A percentile compares a stretch with the other conserved stretches of the same genome.
These are phyloP conservation scores for Cucurbitaria berberidis DNA, from an alignment of 2,329 filamentous ascomycete species.

Conservation along the genomic window DNA sequence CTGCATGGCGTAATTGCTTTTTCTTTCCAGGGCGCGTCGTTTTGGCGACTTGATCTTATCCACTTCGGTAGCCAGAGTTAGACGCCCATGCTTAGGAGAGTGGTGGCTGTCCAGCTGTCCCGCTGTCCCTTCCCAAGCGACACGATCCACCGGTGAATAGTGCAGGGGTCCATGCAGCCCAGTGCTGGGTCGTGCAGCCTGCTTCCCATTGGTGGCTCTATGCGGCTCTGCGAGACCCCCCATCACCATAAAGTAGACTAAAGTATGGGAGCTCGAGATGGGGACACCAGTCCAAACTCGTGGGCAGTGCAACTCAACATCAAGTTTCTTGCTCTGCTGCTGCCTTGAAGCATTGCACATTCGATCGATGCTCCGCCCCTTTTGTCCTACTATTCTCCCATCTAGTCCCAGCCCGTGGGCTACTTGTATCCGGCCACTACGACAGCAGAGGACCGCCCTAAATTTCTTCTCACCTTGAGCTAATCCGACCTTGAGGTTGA, in stretches of 20 bases:
- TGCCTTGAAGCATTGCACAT: constrained; percentile 28
- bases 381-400: constrained; percentile 22
- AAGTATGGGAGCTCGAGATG: constrained; percentile 26
- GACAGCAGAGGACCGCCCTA: constrained; percentile 2
- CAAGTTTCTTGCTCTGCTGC: constrained; percentile 24
- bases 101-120: constrained; percentile 40
- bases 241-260: constrained; percentile 41
- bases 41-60: constrained; percentile 29
- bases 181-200: constrained; percentile 9
- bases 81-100: constrained; percentile 30
- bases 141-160: constrained; percentile 39
- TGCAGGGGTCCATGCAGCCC: constrained; percentile 19
- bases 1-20: constrained; percentile 31
- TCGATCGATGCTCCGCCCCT: constrained; percentile 35
- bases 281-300: constrained; percentile 26
- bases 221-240: constrained; percentile 45
- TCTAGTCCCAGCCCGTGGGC: constrained; percentile 14
- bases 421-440: constrained; percentile 5
- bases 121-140: constrained; percentile 16
- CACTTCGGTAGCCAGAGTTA: constrained; percentile 28
- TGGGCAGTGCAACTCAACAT: constrained; percentile 38
- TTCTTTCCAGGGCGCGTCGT: constrained; percentile 30
- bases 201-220: constrained; percentile 20
- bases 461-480: not conserved
- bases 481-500: not conserved